A percentile compares a stretch with the other conserved stretches of the same genome.
These are phyloP conservation scores for Cucumis melo DNA, from an alignment of 306 rosid species.

Conservation along the genomic window DNA sequence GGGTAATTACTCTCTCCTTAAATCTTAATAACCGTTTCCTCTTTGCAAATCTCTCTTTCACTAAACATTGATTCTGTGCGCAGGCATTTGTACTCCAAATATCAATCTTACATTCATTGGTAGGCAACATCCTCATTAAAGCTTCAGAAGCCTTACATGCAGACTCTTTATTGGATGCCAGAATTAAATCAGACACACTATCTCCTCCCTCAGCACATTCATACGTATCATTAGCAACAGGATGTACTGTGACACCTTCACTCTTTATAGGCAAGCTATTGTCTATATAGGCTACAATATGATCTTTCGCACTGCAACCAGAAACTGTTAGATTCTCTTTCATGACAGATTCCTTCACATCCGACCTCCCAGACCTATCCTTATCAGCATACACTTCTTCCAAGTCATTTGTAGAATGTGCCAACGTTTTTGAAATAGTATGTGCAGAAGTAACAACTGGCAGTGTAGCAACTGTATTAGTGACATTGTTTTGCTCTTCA, in stretches of 20 bases:
- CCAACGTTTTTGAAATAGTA: constrained; percentile 19
- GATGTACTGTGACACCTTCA: neutral
- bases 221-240: neutral
- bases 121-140: constrained; percentile 41
- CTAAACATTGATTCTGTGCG: constrained; percentile 10
- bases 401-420: constrained; percentile 21
- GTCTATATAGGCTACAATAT: neutral
- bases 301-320: neutral
- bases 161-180: constrained; percentile 53
- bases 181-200: constrained; percentile 20
- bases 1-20: constrained; percentile 63
- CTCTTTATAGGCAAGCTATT: neutral
- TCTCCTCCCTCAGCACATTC: constrained; percentile 10
- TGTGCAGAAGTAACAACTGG: constrained; percentile 29
- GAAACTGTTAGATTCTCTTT: neutral
- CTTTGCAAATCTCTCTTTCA: constrained; percentile 45
- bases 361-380: constrained; percentile 68
- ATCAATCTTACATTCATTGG: constrained; percentile 16
- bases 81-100: constrained; percentile 14
- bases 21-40: constrained; percentile 46
- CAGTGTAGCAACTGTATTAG: constrained; percentile 33
- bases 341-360: neutral
- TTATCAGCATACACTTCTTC: constrained; percentile 26
- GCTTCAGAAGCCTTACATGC: constrained; percentile 33
- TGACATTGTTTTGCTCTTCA: constrained; percentile 26